Evolutionary conservation across 2,329 filamentous ascomycete species (phyloP).

Genomic region (Colletotrichum chrysophilum): DNA sequence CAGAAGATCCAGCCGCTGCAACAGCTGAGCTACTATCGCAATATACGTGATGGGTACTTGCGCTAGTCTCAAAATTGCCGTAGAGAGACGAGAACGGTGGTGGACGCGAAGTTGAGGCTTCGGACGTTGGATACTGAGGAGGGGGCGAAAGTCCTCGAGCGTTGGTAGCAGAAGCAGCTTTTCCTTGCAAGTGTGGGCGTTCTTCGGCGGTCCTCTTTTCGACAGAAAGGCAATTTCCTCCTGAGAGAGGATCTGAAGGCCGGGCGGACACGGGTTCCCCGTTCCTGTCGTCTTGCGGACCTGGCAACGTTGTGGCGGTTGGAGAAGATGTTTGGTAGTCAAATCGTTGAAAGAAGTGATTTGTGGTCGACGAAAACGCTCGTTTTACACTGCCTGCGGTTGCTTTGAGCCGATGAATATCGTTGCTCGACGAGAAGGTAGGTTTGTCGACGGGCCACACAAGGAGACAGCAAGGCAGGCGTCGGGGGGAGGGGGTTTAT

Average conservation of each 20-base stretch:
- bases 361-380: not conserved
- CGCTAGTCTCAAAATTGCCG: constrained; percentile 42
- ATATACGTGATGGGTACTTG: constrained; percentile 36
- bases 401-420: not conserved
- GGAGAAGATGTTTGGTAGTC: not conserved
- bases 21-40: constrained; percentile 23
- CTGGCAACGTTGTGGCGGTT: constrained; percentile 53
- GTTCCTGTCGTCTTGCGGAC: constrained; percentile 46
- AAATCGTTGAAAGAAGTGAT: not conserved
- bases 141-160: constrained; percentile 56
- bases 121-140: constrained; percentile 63
- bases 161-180: constrained; percentile 2
- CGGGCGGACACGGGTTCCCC: constrained; percentile 49
- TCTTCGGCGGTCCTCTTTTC: constrained; percentile 17
- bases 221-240: not conserved
- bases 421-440: not conserved
- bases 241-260: constrained; percentile 24
- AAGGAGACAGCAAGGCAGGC: not conserved
- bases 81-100: constrained; percentile 69
- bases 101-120: constrained; percentile 57
- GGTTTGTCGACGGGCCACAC: not conserved
- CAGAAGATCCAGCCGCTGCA: not conserved
- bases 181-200: not conserved
- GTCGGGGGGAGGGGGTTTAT: not conserved
- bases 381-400: not conserved